Base-by-base conservation (phyloP, 306 rosid species). In the Rosa persica region DNA sequence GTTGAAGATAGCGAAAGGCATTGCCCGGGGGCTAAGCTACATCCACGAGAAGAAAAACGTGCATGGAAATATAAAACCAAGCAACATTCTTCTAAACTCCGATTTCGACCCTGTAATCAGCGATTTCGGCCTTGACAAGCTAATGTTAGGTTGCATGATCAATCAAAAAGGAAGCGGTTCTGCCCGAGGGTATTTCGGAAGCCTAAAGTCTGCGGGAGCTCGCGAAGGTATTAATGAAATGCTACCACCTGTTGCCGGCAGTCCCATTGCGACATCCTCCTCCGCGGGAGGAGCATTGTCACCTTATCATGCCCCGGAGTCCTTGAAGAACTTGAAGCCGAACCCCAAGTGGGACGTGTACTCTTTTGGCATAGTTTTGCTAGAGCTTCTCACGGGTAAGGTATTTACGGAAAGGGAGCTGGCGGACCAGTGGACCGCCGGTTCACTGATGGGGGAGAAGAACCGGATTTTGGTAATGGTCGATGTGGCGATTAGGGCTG, bases 41-140 rank as follows among this genome's bases (percentile, higher is more conserved):
- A 83, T 95, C 80, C 98, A 95, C 36, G 98, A 89, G 64, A 95
- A 89, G 92, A 92, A 93, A 57, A 91, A 91, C 44, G 93, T 95
- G 61, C 98, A 95, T 75, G 98, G 90, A 78, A 87, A 84, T 72
- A 74, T 92, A 27, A 95, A 89, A 83, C 96, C 98, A 0, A 86
- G 87, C 82, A 95, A 92, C 85, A 89, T 95, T 22, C 85, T 93
- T 64, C 70, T 95, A 7, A 86, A 48, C 83, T 72, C 93, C 0
- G 89, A 89, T 7, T 92, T 88, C 89, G 97, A 91, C 75, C 89
- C 98, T 3, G 42, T 87, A 39, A 89, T 95, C 54, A 80, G 88
- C 39, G 99, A 95, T 74, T 82, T 95, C 22, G 98, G 98, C 54
- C 80, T 89, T 6, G 89, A 91, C 74, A 84, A 84, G 74, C 87